A percentile compares a stretch with the other conserved stretches of the same genome.
Conservation (phyloP, 768 basidiomycete species). For the Mycena venus region DNA sequence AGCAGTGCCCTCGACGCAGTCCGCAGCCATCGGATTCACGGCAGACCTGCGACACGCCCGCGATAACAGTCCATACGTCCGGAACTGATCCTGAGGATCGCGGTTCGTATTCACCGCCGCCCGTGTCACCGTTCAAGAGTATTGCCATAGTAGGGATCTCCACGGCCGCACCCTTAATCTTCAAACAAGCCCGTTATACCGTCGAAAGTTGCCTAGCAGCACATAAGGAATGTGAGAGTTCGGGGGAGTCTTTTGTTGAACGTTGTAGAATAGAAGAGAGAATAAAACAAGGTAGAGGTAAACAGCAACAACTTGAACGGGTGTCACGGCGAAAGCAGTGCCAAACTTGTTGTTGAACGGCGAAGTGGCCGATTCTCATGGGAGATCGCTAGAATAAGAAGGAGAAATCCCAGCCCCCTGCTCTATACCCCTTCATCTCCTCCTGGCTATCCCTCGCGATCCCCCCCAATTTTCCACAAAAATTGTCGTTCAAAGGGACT, state of each 20-base stretch:
- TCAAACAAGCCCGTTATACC: neutral
- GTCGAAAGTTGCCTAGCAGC: neutral
- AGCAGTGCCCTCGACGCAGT: constrained; percentile 13
- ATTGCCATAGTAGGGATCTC: neutral
- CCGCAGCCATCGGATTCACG: constrained; percentile 7
- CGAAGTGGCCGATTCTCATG: constrained; percentile 29
- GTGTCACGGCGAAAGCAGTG: constrained; percentile 14
- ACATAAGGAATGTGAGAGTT: neutral
- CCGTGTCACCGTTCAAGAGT: neutral
- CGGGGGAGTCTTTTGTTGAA: neutral
- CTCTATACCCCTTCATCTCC: constrained; percentile 20
- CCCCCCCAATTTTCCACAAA: constrained; percentile 1
- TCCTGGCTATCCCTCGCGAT: constrained; percentile 2
- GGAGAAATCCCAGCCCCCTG: neutral
- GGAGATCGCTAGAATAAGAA: constrained; percentile 31
- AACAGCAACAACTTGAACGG: constrained; percentile 1
- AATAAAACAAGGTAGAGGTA: neutral
- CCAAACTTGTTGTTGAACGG: constrained; percentile 30
- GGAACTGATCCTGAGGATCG: neutral
- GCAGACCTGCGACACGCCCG: neutral
- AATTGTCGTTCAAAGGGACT: neutral
- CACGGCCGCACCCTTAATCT: neutral
- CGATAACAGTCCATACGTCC: neutral
- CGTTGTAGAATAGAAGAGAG: neutral
- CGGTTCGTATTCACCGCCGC: neutral